Percentiles rank a stretch among this genome's conserved stretches.
Evolutionary conservation across 2,329 filamentous ascomycete species (phyloP).

Genomic region (Trichophyton verrucosum): DNA sequence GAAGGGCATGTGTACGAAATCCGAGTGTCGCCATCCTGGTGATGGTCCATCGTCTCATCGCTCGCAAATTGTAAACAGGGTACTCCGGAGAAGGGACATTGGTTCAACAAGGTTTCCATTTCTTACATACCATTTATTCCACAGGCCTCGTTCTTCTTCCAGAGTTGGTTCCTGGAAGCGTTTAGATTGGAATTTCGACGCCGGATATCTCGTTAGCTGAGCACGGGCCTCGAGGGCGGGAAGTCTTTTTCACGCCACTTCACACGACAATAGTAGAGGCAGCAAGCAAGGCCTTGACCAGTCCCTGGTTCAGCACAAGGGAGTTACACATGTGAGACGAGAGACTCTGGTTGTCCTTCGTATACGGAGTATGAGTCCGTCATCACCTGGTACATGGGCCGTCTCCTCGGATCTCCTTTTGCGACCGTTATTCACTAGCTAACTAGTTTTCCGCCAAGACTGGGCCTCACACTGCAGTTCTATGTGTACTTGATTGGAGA

Average conservation of each 20-base stretch:
- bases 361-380: not conserved
- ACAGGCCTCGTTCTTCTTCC: not conserved
- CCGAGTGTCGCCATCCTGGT: not conserved
- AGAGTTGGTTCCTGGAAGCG: constrained; percentile 2
- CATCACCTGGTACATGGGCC: not conserved
- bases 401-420: not conserved
- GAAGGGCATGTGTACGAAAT: not conserved
- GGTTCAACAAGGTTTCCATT: not conserved
- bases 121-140: not conserved
- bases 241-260: constrained; percentile 2
- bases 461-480: not conserved
- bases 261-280: not conserved
- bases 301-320: not conserved
- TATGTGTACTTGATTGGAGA: not conserved
- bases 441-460: not conserved
- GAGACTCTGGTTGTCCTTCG: not conserved
- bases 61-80: not conserved
- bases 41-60: not conserved
- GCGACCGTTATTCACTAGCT: not conserved
- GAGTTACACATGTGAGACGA: constrained; percentile 1
- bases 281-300: not conserved
- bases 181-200: not conserved
- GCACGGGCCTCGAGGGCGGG: constrained; percentile 2
- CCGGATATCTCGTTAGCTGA: not conserved
- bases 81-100: not conserved